Percentiles rank a stretch among this genome's conserved stretches.
phyloP scores from a whole-genome alignment of 768 basidiomycete species.

The Pholiota molesta region DNA sequence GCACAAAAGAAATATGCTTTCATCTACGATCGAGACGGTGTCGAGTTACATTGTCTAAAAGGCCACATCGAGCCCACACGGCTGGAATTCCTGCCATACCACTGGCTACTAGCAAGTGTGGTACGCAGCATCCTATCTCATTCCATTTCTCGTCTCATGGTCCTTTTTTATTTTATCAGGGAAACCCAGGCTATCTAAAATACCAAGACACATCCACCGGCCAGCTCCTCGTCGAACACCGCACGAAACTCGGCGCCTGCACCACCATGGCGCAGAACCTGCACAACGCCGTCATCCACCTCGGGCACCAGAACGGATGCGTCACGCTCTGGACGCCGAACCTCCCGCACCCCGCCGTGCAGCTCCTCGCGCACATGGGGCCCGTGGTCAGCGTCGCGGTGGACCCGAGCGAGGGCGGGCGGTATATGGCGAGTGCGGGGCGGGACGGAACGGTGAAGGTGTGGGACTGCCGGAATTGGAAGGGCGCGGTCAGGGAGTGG shows the following conservation, averaged over 20 bases:
- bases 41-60: constrained; percentile 87
- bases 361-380: constrained; percentile 88
- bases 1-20: constrained; percentile 96
- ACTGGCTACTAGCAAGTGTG: constrained; percentile 88
- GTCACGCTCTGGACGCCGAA: constrained; percentile 99
- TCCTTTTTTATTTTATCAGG: constrained; percentile 47
- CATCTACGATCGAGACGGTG: constrained; percentile 93
- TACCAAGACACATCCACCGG: constrained; percentile 98
- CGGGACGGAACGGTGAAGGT: constrained; percentile 89
- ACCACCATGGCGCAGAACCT: constrained; percentile 86
- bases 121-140: constrained; percentile 46
- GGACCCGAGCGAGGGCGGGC: constrained; percentile 82
- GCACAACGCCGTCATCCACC: constrained; percentile 92
- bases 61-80: constrained; percentile 87
- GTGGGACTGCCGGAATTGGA: constrained; percentile 98
- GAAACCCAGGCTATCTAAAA: constrained; percentile 89
- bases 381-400: constrained; percentile 81
- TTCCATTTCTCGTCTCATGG: not conserved
- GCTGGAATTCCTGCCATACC: constrained; percentile 92
- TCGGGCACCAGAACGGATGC: constrained; percentile 93
- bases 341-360: constrained; percentile 88
- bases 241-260: constrained; percentile 88
- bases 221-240: constrained; percentile 80
- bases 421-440: constrained; percentile 91
- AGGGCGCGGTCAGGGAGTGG: constrained; percentile 82